These are phyloP conservation scores for Hygrophila difformis DNA, from an alignment of 257 asterid species.

Conservation along the genomic window DNA sequence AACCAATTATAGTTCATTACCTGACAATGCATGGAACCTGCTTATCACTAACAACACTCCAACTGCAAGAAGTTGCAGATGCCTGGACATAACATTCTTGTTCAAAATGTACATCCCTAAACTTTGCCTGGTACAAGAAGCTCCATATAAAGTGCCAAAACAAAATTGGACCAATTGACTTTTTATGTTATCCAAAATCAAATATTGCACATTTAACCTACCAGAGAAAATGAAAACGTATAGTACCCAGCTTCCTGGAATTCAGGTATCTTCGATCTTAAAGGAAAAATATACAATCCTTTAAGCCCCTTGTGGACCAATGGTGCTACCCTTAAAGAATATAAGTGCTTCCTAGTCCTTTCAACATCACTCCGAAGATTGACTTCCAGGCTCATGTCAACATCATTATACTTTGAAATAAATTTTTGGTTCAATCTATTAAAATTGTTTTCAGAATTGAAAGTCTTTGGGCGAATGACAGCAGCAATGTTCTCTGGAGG, in stretches of 20 bases:
- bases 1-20: conserved; percentile 27
- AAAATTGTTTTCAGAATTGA: conserved; percentile 11
- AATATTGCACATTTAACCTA: conserved; percentile 20
- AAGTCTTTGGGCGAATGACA: conserved; percentile 51
- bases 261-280: conserved; percentile 16
- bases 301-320: conserved; percentile 26
- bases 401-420: conserved; percentile 29
- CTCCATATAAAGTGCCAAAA: conserved; percentile 7
- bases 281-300: conserved; percentile 41
- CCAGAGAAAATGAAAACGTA: conserved; percentile 44
- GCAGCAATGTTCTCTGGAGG: conserved; percentile 42
- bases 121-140: conserved; percentile 23
- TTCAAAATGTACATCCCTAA: conserved; percentile 18
- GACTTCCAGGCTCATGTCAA: conserved; percentile 31
- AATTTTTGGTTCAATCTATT: conserved; percentile 40
- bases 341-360: conserved; percentile 15
- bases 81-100: conserved; percentile 35
- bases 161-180: conserved; percentile 10
- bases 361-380: conserved; percentile 5
- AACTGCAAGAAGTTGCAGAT: conserved; percentile 27
- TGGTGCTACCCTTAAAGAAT: conserved; percentile 21
- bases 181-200: not conserved
- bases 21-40: conserved; percentile 19
- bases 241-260: conserved; percentile 46
- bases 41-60: conserved; percentile 32